Evolutionary conservation across 805 yeast genomes (phyloP), one percentile per base, ranked within the genome.

Genomic region (Lachancea cidri): DNA sequence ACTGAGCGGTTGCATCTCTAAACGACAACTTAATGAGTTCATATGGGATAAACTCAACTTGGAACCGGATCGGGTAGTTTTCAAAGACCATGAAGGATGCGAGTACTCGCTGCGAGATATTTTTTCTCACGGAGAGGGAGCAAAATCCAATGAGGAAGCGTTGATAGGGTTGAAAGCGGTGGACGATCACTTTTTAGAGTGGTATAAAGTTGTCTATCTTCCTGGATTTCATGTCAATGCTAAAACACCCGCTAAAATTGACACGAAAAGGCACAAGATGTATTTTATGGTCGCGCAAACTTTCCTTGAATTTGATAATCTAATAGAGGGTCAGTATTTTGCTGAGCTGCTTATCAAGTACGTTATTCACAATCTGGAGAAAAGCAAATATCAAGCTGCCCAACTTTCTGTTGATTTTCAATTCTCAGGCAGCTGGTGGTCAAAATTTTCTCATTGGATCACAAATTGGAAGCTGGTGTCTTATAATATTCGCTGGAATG

Each of bases 401-500:
- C 71, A 67, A 39, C 45, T 66, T 15, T 66, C 69, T 1, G 55
- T 68, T 5, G 66, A 60, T 35, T 61, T 65, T 39, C 55, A 52
- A 38, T 50, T 53, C 39, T 27, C 36, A 3, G 41, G 43, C 6
- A 47, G 47, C 38, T 60, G 62, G 62, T 68, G 71, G 71, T 32
- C 42, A 0, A 53, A 58, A 13, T 58, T 68, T 31, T 47, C 68
- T 1, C 39, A 53, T 15, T 67, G 71, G 71, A 44, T 67, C 5
- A 49, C 56, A 6, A 59, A 54, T 41, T 62, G 69, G 55, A 61
- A 63, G 42, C 46, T 68, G 8, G 57, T 67, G 1, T 66, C 71
- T 20, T 64, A 66, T 38, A 68, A 68, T 38, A 57, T 67, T 11
- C 63, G 65, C 15, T 68, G 71, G 71, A 55, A 62, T 25, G 54